phyloP scores from a whole-genome alignment of 1,139 yeast genomes.

The Blastobotrys petasosporus region DNA sequence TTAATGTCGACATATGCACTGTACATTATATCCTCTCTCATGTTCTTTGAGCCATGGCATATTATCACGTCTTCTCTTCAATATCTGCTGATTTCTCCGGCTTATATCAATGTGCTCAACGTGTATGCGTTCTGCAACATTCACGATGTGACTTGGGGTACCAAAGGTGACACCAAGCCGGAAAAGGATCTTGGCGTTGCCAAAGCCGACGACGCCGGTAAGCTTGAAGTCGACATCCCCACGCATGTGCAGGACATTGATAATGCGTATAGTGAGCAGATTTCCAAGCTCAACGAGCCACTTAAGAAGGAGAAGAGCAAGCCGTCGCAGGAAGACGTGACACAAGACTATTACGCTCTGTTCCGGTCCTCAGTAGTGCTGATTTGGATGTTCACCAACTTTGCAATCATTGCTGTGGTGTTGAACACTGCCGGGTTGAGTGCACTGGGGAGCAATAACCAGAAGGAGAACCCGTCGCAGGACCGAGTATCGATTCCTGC shows the following conservation, averaged over 20 bases:
- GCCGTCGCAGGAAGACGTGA: slow-evolving; percentile 20
- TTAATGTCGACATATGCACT: slow-evolving; percentile 77
- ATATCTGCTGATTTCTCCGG: slow-evolving; percentile 65
- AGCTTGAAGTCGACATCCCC: slow-evolving; percentile 58
- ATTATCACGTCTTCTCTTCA: slow-evolving; percentile 69
- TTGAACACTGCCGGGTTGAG: slow-evolving; percentile 60
- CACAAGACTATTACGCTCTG: slow-evolving; percentile 64
- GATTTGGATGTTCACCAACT: slow-evolving; percentile 69
- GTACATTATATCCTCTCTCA: slow-evolving; percentile 67
- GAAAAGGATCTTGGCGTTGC: slow-evolving; percentile 66
- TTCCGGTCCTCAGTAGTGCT: slow-evolving; percentile 75
- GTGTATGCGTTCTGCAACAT: slow-evolving; percentile 82
- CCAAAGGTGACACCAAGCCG: slow-evolving; percentile 62
- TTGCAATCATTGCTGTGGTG: slow-evolving; percentile 59
- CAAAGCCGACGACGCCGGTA: slow-evolving; percentile 47
- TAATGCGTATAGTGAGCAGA: slow-evolving; percentile 45
- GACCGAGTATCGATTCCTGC: neutral
- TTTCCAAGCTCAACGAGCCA: slow-evolving; percentile 25
- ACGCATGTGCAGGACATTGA: slow-evolving; percentile 59
- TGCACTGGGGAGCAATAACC: slow-evolving; percentile 18
- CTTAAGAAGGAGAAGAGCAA: slow-evolving; percentile 25
- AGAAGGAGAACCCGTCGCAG: slow-evolving; percentile 20
- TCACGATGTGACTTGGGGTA: slow-evolving; percentile 87
- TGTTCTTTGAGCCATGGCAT: slow-evolving; percentile 75
- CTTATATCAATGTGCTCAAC: slow-evolving; percentile 70